These are phyloP conservation scores for Cynanchum wilfordii DNA, from an alignment of 257 asterid genomes.

Conservation along the genomic window DNA sequence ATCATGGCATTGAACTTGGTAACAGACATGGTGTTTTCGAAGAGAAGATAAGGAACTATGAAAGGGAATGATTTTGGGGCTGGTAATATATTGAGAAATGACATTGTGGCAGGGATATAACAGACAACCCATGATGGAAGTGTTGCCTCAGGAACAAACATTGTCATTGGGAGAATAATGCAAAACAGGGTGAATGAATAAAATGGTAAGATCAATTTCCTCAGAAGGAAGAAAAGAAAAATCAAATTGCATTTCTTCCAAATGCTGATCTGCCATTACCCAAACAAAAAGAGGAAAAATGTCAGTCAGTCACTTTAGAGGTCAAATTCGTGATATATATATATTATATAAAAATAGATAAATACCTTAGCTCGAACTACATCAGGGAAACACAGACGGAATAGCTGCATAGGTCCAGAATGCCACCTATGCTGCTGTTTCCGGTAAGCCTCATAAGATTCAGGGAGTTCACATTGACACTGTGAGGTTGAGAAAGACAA, in stretches of 20 bases:
- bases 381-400: constrained; percentile 90
- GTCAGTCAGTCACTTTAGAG: not conserved
- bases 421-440: constrained; percentile 98
- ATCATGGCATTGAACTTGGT: constrained; percentile 96
- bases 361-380: constrained; percentile 64
- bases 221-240: constrained; percentile 70
- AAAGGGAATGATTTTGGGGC: constrained; percentile 94
- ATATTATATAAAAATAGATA: not conserved
- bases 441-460: constrained; percentile 87
- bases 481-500: constrained; percentile 20
- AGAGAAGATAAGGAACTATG: constrained; percentile 79
- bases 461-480: constrained; percentile 96
- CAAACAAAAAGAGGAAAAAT: not conserved
- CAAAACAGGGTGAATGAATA: constrained; percentile 92
- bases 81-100: constrained; percentile 72
- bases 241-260: constrained; percentile 46
- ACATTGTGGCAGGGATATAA: constrained; percentile 72
- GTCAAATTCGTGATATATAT: not conserved
- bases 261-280: constrained; percentile 39
- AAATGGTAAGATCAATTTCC: constrained; percentile 81
- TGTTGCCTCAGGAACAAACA: constrained; percentile 90
- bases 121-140: constrained; percentile 90
- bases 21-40: constrained; percentile 94
- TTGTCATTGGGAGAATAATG: constrained; percentile 84
- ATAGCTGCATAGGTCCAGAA: constrained; percentile 98